Evolutionary conservation across 2,329 filamentous ascomycete genomes (phyloP).

Genomic region (Aspergillus terreus): DNA sequence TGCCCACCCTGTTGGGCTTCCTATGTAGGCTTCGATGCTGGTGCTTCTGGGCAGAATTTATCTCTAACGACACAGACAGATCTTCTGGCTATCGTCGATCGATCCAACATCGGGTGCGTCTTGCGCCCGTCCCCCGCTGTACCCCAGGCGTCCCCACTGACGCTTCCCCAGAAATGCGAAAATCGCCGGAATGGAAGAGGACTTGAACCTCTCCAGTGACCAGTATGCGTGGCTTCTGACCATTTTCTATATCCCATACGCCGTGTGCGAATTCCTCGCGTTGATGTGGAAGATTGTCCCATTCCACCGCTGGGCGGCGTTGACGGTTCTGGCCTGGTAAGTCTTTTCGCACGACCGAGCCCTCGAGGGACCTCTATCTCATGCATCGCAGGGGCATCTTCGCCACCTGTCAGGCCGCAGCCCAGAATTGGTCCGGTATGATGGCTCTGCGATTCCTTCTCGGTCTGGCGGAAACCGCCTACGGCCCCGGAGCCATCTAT

Average conservation of each 20-base stretch:
- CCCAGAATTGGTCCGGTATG: constrained; percentile 43
- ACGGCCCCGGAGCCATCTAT: constrained; percentile 46
- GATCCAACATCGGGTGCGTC: constrained; percentile 48
- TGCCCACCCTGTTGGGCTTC: constrained; percentile 35
- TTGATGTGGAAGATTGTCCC: constrained; percentile 45
- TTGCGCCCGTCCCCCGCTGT: neutral
- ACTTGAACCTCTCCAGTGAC: constrained; percentile 46
- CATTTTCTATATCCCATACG: constrained; percentile 52
- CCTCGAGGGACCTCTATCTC: constrained; percentile 5
- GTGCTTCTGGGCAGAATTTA: neutral
- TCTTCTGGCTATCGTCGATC: constrained; percentile 47
- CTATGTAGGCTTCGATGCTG: constrained; percentile 30
- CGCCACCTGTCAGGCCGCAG: constrained; percentile 45
- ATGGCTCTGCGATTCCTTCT: constrained; percentile 50
- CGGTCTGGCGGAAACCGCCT: constrained; percentile 45
- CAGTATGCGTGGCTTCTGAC: constrained; percentile 51
- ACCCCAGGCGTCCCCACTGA: constrained; percentile 5
- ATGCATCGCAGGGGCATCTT: constrained; percentile 39
- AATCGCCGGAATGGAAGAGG: constrained; percentile 51
- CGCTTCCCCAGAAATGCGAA: constrained; percentile 45
- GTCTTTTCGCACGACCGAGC: constrained; percentile 4
- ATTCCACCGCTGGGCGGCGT: constrained; percentile 42
- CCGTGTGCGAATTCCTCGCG: constrained; percentile 39
- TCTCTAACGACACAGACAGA: constrained; percentile 26
- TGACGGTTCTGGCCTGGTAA: constrained; percentile 41